phyloP scores from a whole-genome alignment of 1,284 basidiomycete genomes.

The Cutaneotrichosporon daszewskae region DNA sequence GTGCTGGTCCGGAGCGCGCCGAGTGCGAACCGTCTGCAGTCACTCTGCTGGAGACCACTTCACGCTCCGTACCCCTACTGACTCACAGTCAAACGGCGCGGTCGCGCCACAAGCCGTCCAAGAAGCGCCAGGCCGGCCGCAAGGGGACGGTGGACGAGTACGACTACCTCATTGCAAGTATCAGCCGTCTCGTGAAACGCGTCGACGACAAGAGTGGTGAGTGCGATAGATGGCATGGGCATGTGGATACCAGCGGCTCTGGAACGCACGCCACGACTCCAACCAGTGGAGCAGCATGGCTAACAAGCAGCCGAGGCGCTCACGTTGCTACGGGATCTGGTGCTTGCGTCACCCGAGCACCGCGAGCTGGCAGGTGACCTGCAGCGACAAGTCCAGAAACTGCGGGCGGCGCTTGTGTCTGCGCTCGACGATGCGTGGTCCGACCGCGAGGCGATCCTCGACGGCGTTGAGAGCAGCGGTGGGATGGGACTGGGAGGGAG shows the following conservation, averaged over 20 bases:
- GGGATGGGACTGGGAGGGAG: slow-evolving; percentile 36
- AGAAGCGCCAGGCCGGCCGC: slow-evolving; percentile 74
- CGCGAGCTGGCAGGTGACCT: slow-evolving; percentile 29
- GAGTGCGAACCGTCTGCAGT: too few relatives aligned
- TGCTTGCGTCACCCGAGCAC: slow-evolving; percentile 32
- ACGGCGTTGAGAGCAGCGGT: slow-evolving; percentile 27
- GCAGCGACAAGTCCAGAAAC: slow-evolving; percentile 27
- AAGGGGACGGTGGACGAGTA: slow-evolving; percentile 97
- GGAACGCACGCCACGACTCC: background rate
- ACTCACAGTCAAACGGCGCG: slow-evolving; percentile 25
- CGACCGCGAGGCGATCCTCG: slow-evolving; percentile 30
- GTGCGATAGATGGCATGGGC: too few relatives aligned
- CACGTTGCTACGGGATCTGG: slow-evolving; percentile 34
- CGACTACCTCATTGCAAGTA: slow-evolving; percentile 81
- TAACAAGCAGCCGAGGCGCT: slow-evolving; percentile 30
- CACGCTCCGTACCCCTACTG: too few relatives aligned
- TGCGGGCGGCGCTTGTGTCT: slow-evolving; percentile 26
- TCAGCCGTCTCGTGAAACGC: slow-evolving; percentile 63
- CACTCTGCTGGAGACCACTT: too few relatives aligned
- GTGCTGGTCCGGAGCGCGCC: too few relatives aligned
- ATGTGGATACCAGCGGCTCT: too few relatives aligned
- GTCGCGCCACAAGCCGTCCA: slow-evolving; percentile 61
- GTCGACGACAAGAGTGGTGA: slow-evolving; percentile 45
- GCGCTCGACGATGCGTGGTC: slow-evolving; percentile 40
- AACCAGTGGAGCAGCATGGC: too few relatives aligned